A percentile compares a stretch with the other conserved stretches of the same genome.
phyloP scores from a whole-genome alignment of 345 rosid genomes.

The Cardamine resedifolia region DNA sequence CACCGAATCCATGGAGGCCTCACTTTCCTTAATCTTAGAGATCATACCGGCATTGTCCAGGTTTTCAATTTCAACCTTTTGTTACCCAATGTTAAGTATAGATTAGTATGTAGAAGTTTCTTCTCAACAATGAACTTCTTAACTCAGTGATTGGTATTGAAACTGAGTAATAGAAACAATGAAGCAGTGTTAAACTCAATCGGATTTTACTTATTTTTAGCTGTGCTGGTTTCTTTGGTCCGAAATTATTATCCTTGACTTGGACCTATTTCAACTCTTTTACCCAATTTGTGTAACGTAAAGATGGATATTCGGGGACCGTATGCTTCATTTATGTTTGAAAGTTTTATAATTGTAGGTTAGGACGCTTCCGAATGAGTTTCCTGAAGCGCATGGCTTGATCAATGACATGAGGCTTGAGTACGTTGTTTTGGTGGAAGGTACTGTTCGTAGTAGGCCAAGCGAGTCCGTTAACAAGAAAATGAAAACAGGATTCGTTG shows the following conservation, averaged over 20 bases:
- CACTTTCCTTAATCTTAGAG: conserved; percentile 90
- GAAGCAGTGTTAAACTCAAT: background rate
- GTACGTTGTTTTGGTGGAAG: conserved; percentile 79
- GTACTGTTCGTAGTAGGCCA: conserved; percentile 72
- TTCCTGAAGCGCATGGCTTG: conserved; percentile 75
- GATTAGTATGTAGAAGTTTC: background rate
- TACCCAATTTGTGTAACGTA: background rate
- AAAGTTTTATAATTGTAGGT: conserved; percentile 43
- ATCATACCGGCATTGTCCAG: conserved; percentile 95
- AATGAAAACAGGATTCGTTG: conserved; percentile 79
- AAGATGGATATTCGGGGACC: conserved; percentile 6
- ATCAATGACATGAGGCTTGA: conserved; percentile 76
- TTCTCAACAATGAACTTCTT: background rate
- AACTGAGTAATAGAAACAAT: background rate
- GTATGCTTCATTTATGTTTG: background rate
- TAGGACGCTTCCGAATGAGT: conserved; percentile 75
- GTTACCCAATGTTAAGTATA: background rate
- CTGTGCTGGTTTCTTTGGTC: background rate
- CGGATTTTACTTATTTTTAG: background rate
- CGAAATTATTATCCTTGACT: background rate
- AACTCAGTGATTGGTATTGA: background rate
- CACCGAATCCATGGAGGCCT: conserved; percentile 91
- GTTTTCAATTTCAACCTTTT: conserved; percentile 28
- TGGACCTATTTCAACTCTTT: background rate
- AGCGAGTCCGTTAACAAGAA: conserved; percentile 74